Percentiles rank a stretch among this genome's conserved stretches.
These are phyloP conservation scores for Cytospora paraplurivora DNA, from an alignment of 2,329 filamentous ascomycete species.

Conservation along the genomic window DNA sequence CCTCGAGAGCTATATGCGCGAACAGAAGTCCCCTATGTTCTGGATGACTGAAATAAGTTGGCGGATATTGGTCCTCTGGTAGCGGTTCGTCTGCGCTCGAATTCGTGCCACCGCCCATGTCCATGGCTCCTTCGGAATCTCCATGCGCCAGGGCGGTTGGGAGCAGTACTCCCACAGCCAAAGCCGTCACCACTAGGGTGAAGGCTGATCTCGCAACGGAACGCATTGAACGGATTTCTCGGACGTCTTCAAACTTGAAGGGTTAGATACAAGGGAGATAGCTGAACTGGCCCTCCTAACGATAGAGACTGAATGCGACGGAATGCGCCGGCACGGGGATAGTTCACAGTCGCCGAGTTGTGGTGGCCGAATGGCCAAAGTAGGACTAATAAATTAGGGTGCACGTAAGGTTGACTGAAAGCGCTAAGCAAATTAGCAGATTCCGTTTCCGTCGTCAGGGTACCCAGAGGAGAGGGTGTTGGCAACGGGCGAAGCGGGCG, in stretches of 20 bases:
- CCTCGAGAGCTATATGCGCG: conserved; percentile 69
- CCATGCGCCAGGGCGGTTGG: conserved; percentile 40
- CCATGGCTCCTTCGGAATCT: conserved; percentile 35
- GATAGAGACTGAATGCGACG: background rate
- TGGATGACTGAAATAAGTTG: conserved; percentile 45
- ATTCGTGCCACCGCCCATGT: conserved; percentile 37
- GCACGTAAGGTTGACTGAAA: background rate
- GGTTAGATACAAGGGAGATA: background rate
- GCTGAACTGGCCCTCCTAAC: background rate
- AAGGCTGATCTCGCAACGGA: conserved; percentile 32
- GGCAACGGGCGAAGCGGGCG: background rate
- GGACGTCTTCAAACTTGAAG: background rate
- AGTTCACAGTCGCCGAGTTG: background rate
- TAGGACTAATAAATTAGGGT: background rate
- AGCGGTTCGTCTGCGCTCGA: conserved; percentile 32
- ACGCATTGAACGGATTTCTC: conserved; percentile 29
- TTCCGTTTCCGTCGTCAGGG: background rate
- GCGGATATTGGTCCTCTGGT: conserved; percentile 34
- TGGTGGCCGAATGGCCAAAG: background rate
- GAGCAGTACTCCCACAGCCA: conserved; percentile 36
- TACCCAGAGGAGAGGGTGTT: background rate
- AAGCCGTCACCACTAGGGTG: conserved; percentile 34
- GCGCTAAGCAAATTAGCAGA: background rate
- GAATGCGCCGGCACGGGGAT: background rate
- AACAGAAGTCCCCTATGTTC: conserved; percentile 42